A percentile compares a stretch with the other conserved stretches of the same genome.
phyloP scores from a whole-genome alignment of 257 asterid genomes.

The Echites panduratus region DNA sequence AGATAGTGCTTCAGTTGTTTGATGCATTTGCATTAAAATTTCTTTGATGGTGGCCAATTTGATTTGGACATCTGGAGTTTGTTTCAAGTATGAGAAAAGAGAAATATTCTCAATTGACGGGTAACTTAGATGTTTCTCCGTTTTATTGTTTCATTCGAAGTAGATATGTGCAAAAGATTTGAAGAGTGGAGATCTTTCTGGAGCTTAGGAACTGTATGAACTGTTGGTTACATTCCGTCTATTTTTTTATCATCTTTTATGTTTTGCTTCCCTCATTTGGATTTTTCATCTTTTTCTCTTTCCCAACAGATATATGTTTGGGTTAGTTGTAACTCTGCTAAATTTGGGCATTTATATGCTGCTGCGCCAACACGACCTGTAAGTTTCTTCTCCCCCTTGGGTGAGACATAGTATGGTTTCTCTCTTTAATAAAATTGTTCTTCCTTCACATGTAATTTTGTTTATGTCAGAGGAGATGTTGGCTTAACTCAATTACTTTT shows the following conservation, averaged over 20 bases:
- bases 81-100: neutral
- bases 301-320: constrained; percentile 65
- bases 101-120: neutral
- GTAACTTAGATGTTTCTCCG: neutral
- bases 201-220: neutral
- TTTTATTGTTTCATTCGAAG: neutral
- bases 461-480: neutral
- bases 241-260: neutral
- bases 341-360: constrained; percentile 83
- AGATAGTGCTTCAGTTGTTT: neutral
- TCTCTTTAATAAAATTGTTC: neutral
- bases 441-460: neutral
- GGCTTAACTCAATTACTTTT: neutral
- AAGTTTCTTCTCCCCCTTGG: constrained; percentile 27
- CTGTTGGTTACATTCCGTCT: neutral
- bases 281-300: neutral
- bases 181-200: neutral
- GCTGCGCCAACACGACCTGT: constrained; percentile 82
- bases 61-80: neutral
- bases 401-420: neutral
- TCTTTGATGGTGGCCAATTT: neutral
- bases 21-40: neutral
- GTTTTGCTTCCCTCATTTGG: neutral
- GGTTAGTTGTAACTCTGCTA: constrained; percentile 85
- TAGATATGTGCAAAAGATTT: neutral